phyloP scores from a whole-genome alignment of 768 basidiomycete genomes.

The Terana coerulea region DNA sequence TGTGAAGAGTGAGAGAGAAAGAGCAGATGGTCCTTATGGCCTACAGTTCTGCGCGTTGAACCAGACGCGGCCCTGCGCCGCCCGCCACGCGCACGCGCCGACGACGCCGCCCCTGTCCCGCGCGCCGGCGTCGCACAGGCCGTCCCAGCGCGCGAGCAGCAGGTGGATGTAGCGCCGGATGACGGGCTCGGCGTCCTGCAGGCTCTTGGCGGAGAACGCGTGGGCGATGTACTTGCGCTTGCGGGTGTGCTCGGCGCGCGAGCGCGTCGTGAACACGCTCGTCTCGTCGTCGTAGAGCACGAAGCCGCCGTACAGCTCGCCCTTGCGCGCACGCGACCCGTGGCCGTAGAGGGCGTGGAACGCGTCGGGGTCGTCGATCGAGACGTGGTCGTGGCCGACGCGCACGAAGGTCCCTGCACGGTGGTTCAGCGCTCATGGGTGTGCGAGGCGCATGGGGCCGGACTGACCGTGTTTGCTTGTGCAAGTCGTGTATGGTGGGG shows the following conservation, averaged over 20 bases:
- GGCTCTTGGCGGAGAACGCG: constrained; percentile 71
- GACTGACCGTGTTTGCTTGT: too few relatives aligned
- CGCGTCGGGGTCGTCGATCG: constrained; percentile 39
- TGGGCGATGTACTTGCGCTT: constrained; percentile 85
- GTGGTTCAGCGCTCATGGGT: too few relatives aligned
- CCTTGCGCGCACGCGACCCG: constrained; percentile 36
- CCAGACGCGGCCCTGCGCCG: constrained; percentile 55
- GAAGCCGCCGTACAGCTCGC: constrained; percentile 36
- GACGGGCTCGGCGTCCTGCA: constrained; percentile 76
- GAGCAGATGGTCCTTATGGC: constrained; percentile 50
- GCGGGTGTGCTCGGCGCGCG: constrained; percentile 69
- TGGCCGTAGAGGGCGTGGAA: constrained; percentile 40
- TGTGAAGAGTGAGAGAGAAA: too few relatives aligned
- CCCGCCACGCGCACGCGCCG: constrained; percentile 53
- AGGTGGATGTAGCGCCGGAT: constrained; percentile 54
- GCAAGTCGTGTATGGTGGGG: too few relatives aligned
- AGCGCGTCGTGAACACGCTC: constrained; percentile 73
- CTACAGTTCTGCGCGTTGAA: constrained; percentile 64
- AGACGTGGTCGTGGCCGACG: constrained; percentile 38
- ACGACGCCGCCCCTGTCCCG: constrained; percentile 51
- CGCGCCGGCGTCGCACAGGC: constrained; percentile 47
- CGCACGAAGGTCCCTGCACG: constrained; percentile 36
- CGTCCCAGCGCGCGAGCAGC: constrained; percentile 70
- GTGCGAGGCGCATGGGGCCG: too few relatives aligned
- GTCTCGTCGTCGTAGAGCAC: constrained; percentile 23